Percentiles rank a stretch among this genome's conserved stretches.
phyloP scores from a whole-genome alignment of 805 yeast genomes.

The Cyberlindnera sargentensis region DNA sequence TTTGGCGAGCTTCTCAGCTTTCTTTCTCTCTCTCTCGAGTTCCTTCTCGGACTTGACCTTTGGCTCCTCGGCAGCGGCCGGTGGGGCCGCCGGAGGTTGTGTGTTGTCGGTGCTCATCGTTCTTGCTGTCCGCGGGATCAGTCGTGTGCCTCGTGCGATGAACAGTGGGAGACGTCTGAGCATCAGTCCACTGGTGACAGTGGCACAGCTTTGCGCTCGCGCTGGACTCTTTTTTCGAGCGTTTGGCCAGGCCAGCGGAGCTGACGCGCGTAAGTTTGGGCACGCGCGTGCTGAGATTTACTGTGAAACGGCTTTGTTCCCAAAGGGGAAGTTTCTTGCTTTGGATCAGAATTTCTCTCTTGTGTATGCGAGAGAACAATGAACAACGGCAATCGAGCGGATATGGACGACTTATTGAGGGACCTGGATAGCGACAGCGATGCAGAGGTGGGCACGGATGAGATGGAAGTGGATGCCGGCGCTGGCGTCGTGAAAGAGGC shows the following conservation, averaged over 20 bases:
- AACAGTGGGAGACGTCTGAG: slow-evolving; percentile 2
- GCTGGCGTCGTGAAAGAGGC: neutral
- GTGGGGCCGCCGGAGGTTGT: slow-evolving; percentile 9
- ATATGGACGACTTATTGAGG: slow-evolving; percentile 20
- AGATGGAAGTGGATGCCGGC: slow-evolving; percentile 1
- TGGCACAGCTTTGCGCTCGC: neutral
- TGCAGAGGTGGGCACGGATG: slow-evolving; percentile 5
- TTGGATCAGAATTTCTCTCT: too few relatives aligned
- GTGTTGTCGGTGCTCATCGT: slow-evolving; percentile 11
- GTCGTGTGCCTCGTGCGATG: slow-evolving; percentile 1
- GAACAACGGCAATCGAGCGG: neutral
- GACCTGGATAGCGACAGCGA: slow-evolving; percentile 29
- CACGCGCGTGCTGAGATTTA: neutral
- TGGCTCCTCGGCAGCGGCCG: slow-evolving; percentile 12
- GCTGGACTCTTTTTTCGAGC: slow-evolving; percentile 2
- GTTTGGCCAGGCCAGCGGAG: neutral
- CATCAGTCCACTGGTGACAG: neutral
- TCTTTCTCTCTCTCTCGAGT: slow-evolving; percentile 78
- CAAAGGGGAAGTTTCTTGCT: too few relatives aligned
- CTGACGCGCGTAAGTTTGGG: neutral
- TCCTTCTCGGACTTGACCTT: slow-evolving; percentile 69
- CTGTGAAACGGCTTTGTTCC: too few relatives aligned
- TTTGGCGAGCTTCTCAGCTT: slow-evolving; percentile 83
- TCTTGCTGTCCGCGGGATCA: slow-evolving; percentile 1
- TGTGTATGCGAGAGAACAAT: too few relatives aligned